Percentiles rank a stretch among this genome's conserved stretches.
phyloP scores from a whole-genome alignment of 208 protist species.

The Trypanosomatidae sp. region DNA sequence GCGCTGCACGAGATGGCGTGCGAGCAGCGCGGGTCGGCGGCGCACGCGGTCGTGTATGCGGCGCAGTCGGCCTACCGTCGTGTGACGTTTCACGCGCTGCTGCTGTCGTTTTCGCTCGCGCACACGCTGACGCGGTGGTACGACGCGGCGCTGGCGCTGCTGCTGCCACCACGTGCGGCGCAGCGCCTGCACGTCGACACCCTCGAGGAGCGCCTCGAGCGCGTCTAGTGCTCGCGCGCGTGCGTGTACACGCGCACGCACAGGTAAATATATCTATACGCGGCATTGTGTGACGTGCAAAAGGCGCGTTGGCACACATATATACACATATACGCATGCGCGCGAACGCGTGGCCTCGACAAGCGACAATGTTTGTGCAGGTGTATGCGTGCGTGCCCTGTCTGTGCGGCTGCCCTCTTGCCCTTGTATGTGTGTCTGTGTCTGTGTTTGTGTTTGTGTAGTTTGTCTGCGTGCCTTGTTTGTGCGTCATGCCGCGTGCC shows the following conservation, averaged over 20 bases:
- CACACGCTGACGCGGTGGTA: conserved; percentile 26
- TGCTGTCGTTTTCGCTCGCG: conserved; percentile 14
- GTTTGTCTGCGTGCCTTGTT: neutral
- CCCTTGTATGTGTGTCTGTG: no score
- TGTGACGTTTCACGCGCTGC: conserved; percentile 17
- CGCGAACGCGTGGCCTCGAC: no score
- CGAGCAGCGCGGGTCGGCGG: conserved; percentile 1
- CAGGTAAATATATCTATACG: no score
- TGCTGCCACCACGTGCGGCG: conserved; percentile 4
- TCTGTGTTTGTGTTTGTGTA: no score
- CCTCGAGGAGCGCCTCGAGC: conserved; percentile 25
- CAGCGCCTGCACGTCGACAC: conserved; percentile 6
- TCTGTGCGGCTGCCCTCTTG: no score
- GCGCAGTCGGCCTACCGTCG: conserved; percentile 14
- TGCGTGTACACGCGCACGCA: no score
- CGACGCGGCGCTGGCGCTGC: conserved; percentile 9
- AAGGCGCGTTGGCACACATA: no score
- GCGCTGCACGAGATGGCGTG: conserved; percentile 15
- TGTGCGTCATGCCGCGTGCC: neutral
- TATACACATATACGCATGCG: no score
- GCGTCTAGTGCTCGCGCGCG: no score
- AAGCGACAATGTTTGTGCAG: no score
- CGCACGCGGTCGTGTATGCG: neutral
- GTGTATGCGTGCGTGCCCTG: no score
- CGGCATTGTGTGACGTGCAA: no score